Base-by-base conservation (phyloP, 2,329 filamentous ascomycete species). In the Fusarium sp. region DNA sequence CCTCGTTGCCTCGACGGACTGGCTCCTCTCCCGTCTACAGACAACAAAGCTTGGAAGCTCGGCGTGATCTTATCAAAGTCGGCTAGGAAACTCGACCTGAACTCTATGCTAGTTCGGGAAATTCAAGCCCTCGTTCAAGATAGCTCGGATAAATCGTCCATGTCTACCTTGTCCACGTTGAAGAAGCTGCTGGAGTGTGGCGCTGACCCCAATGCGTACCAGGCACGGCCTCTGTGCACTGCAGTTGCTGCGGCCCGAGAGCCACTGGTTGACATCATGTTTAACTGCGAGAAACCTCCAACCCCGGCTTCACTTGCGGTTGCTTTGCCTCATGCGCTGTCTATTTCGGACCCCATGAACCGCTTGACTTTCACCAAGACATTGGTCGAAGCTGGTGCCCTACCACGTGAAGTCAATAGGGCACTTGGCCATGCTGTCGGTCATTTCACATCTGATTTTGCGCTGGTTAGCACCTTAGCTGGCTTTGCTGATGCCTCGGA, bases 191-290 rank as follows among this genome's bases (percentile, higher is more conserved):
- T 92, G 2, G 82, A 84, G 2, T 83, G 85, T 1, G 88, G 88
- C 1, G 89, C 89, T 3, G 86, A 90, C 56, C 82, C 89, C n/a
- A 90, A 91, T 71, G 82, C 84, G 1, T 84, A 86, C 66, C 86
- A 89, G 29, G 88, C 85, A 0, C 84, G 86, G 2, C 85, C 89
- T 0, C 79, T 92, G 1, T 87, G 87, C 62, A 82, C 83, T 63
- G 88, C 88, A 6, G 85, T 91, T 3, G 84, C 84, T 20, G 84
- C 83, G 1, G 84, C 85, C 16, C 83, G 87, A 52, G 79, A 82
- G 0, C 82, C 82, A 6, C 79, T 91, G 9, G 84, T 86, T 11
- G 87, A 90, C 48, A 77, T 89, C 24, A 77, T 92, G 4, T 84
- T 91, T 56, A 78, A 80, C 5, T 78, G 80, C 35, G 37, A 81